A percentile compares a stretch with the other conserved stretches of the same genome.
Evolutionary conservation across 164 flowering plant species (phyloP).

Genomic region (Vitis amurensis): DNA sequence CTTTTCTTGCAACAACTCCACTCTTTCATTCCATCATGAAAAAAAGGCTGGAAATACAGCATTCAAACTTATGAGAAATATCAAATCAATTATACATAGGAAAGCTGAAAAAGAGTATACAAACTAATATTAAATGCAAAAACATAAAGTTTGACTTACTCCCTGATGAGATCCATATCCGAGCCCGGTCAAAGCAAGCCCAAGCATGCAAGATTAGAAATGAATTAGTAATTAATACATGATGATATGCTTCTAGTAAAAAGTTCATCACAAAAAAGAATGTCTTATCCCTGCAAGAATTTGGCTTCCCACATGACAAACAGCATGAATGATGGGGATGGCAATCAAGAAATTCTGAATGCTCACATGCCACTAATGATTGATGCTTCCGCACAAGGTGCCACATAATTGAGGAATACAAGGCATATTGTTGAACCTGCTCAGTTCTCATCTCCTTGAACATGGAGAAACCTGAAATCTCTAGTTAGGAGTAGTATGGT

Average conservation of each 20-base stretch:
- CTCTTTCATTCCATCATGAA: slow-evolving; percentile 96
- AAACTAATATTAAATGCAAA: neutral
- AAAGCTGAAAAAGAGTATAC: neutral
- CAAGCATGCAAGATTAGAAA: slow-evolving; percentile 20
- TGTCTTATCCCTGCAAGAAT: neutral
- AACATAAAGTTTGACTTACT: slow-evolving; percentile 41
- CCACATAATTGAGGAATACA: too few species aligned
- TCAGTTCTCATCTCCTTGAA: too few species aligned
- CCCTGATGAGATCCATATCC: slow-evolving; percentile 38
- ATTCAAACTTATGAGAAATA: neutral
- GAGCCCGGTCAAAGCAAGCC: slow-evolving; percentile 14
- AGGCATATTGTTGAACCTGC: too few species aligned
- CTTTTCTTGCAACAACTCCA: slow-evolving; percentile 99
- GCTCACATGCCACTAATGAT: too few species aligned
- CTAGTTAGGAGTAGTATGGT: too few species aligned
- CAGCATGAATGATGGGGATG: neutral
- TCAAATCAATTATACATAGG: neutral
- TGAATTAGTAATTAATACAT: slow-evolving; percentile 20
- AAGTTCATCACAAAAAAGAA: neutral
- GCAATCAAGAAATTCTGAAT: too few species aligned
- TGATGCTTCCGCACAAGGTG: too few species aligned
- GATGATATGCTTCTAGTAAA: neutral
- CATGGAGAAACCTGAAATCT: too few species aligned
- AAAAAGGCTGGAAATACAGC: slow-evolving; percentile 67
- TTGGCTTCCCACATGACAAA: neutral